A percentile compares a stretch with the other conserved stretches of the same genome.
Conservation (phyloP, 2,329 filamentous ascomycete species). For the Sclerotinia sclerotiorum region DNA sequence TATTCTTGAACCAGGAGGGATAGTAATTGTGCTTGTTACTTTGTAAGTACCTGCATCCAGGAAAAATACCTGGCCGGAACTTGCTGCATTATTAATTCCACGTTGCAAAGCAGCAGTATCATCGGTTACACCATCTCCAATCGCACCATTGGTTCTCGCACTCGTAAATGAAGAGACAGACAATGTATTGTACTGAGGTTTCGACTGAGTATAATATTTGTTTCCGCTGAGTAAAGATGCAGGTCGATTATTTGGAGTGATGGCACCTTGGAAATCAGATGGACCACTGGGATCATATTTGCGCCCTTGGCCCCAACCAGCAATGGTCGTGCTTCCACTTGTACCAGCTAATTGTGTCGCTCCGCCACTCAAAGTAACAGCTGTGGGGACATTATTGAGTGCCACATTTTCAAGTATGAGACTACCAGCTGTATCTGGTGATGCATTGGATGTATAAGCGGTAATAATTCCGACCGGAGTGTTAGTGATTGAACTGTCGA, state of each 20-base stretch:
- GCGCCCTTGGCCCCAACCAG: slow-evolving; percentile 19
- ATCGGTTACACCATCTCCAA: slow-evolving; percentile 57
- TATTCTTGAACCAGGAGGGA: slow-evolving; percentile 47
- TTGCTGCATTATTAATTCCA: slow-evolving; percentile 52
- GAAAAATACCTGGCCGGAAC: slow-evolving; percentile 52
- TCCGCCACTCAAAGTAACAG: slow-evolving; percentile 42
- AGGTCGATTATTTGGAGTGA: slow-evolving; percentile 34
- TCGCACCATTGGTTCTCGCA: slow-evolving; percentile 44
- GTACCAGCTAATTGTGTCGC: slow-evolving; percentile 1
- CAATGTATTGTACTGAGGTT: slow-evolving; percentile 53
- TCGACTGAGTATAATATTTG: slow-evolving; percentile 48
- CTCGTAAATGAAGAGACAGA: slow-evolving; percentile 45
- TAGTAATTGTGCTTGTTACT: slow-evolving; percentile 48
- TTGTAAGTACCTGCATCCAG: slow-evolving; percentile 58
- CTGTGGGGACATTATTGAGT: slow-evolving; percentile 19
- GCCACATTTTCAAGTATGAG: slow-evolving; percentile 24
- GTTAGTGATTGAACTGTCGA: slow-evolving; percentile 55
- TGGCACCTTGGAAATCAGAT: slow-evolving; percentile 44
- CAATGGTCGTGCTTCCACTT: slow-evolving; percentile 24
- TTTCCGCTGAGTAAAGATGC: slow-evolving; percentile 18
- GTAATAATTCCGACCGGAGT: slow-evolving; percentile 51
- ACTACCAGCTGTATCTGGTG: slow-evolving; percentile 30
- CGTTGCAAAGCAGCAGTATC: slow-evolving; percentile 60
- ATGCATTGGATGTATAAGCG: slow-evolving; percentile 52
- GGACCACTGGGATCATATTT: slow-evolving; percentile 58